A percentile compares a stretch with the other conserved stretches of the same genome.
These are phyloP conservation scores for Herpetospermum pedunculosum DNA, from an alignment of 306 rosid species.

Conservation along the genomic window DNA sequence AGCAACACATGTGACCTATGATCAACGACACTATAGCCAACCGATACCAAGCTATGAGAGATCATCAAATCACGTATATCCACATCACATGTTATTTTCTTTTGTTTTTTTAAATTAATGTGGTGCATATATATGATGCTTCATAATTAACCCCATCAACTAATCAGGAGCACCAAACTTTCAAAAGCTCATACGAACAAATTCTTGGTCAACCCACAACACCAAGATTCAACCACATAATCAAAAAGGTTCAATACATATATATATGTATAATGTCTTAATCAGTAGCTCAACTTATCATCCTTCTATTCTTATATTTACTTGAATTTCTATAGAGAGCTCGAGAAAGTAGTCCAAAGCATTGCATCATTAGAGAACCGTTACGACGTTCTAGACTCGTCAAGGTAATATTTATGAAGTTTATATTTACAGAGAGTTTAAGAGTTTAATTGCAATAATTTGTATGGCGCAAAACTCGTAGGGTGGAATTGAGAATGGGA, in stretches of 20 bases:
- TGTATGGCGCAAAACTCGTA: not conserved
- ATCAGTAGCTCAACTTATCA: too few relatives aligned
- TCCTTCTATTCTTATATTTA: too few relatives aligned
- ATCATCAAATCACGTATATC: not conserved
- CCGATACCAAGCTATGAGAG: too few relatives aligned
- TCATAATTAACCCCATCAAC: too few relatives aligned
- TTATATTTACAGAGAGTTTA: not conserved
- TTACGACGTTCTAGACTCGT: not conserved
- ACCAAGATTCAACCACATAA: not conserved
- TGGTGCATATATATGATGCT: too few relatives aligned
- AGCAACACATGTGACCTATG: too few relatives aligned
- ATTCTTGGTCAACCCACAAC: not conserved
- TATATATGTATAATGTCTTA: too few relatives aligned
- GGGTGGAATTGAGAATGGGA: not conserved
- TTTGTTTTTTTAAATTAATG: too few relatives aligned
- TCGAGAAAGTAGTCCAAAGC: not conserved
- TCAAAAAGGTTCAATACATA: not conserved
- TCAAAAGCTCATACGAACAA: not conserved
- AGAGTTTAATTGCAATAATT: not conserved
- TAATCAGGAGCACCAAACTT: not conserved
- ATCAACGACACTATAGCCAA: too few relatives aligned
- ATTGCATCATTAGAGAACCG: not conserved
- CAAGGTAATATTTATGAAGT: not conserved
- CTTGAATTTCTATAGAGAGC: too few relatives aligned
- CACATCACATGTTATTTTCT: not conserved